Evolutionary conservation across 768 basidiomycete species (phyloP).

Genomic region (Suillus alpinus): DNA sequence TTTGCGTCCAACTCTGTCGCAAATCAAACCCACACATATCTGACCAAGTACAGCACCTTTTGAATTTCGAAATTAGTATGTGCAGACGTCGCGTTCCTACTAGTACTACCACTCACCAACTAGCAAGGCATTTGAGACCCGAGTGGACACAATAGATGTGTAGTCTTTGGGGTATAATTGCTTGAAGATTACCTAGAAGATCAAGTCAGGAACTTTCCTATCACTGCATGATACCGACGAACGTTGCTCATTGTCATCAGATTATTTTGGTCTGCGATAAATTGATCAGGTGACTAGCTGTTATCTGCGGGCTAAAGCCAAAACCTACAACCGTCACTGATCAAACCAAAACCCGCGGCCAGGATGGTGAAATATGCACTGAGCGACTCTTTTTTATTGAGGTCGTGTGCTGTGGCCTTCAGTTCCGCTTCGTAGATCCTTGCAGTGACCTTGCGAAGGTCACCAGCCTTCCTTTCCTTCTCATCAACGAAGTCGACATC

Average conservation of each 20-base stretch:
- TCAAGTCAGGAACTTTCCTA: conserved; percentile 10
- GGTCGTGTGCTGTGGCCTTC: conserved; percentile 21
- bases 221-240: conserved; percentile 9
- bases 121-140: conserved; percentile 67
- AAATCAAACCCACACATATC: conserved; percentile 61
- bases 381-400: conserved; percentile 40
- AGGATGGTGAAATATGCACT: conserved; percentile 64
- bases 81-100: neutral
- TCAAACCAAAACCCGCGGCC: conserved; percentile 62
- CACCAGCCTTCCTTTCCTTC: conserved; percentile 9
- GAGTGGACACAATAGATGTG: conserved; percentile 59
- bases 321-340: conserved; percentile 56
- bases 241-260: conserved; percentile 71
- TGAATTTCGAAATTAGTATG: conserved; percentile 5
- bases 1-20: conserved; percentile 73
- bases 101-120: conserved; percentile 45
- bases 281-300: conserved; percentile 8
- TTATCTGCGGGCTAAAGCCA: neutral
- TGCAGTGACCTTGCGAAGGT: conserved; percentile 18
- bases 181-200: conserved; percentile 58
- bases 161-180: conserved; percentile 61
- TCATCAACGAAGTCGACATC: conserved; percentile 8
- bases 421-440: conserved; percentile 21
- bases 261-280: conserved; percentile 58
- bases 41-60: conserved; percentile 63